These are phyloP conservation scores for Penicillium sp. DNA, from an alignment of 2,329 filamentous ascomycete species.

Conservation along the genomic window DNA sequence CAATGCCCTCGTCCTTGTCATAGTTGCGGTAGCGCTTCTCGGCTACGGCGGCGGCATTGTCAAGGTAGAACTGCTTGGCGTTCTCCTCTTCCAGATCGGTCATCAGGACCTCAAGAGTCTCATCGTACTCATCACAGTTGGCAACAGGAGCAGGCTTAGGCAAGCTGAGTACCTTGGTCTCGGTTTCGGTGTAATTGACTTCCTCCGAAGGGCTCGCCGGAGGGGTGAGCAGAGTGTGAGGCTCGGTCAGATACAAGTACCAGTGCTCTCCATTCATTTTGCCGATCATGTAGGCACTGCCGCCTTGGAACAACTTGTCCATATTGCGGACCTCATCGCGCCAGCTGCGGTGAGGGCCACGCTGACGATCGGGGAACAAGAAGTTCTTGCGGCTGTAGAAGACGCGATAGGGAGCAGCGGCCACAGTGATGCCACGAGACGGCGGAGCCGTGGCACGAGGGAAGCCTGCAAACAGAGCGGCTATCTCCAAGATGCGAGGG, in stretches of 20 bases:
- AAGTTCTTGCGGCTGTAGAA: slow-evolving; percentile 99
- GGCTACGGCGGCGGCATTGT: slow-evolving; percentile 85
- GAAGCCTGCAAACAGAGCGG: slow-evolving; percentile 83
- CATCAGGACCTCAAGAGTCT: slow-evolving; percentile 64
- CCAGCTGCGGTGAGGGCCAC: slow-evolving; percentile 94
- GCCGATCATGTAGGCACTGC: slow-evolving; percentile 98
- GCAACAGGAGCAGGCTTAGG: slow-evolving; percentile 39
- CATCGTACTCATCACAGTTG: slow-evolving; percentile 42
- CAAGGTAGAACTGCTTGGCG: slow-evolving; percentile 67
- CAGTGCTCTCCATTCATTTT: slow-evolving; percentile 99
- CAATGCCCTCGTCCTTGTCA: slow-evolving; percentile 55
- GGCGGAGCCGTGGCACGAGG: slow-evolving; percentile 70
- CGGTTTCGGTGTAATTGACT: slow-evolving; percentile 51
- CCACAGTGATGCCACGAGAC: slow-evolving; percentile 65
- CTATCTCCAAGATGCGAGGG: slow-evolving; percentile 88
- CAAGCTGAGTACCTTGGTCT: slow-evolving; percentile 59
- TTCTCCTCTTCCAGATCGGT: slow-evolving; percentile 66
- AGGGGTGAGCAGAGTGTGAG: slow-evolving; percentile 74
- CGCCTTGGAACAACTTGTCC: slow-evolving; percentile 85
- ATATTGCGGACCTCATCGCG: slow-evolving; percentile 90
- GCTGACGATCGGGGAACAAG: slow-evolving; percentile 90
- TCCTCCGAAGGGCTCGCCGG: slow-evolving; percentile 67
- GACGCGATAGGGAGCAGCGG: slow-evolving; percentile 87
- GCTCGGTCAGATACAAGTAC: slow-evolving; percentile 96
- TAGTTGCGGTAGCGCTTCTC: slow-evolving; percentile 74